Base-by-base conservation (phyloP, 176 grass and related monocot genomes). In the Triticum monococcum region DNA sequence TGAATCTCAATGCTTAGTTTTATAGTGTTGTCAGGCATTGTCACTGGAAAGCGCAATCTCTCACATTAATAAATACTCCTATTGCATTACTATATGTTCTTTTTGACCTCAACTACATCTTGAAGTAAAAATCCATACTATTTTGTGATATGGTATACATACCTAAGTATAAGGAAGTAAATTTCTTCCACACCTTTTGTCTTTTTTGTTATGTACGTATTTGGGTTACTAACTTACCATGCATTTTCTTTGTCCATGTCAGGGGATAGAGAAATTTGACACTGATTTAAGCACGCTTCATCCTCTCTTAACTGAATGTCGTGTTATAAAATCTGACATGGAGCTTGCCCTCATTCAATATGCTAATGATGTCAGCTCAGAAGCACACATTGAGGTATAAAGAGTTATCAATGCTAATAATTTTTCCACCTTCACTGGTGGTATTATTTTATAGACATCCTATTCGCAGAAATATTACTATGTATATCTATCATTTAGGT, bases 351-450 rank as follows among this genome's bases (percentile, higher is more conserved):
- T 95, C 79, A 95, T 98, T 87, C 96, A 95, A 64, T 95, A 98
- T 89, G 93, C 93, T 62, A 98, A 98, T 84, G 91, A 98, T 70
- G 91, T 98, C 23, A 98, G 96, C 86, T 98, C 66, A 89, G 95
- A 30, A 83, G 96, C 96, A 66, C 96, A 98, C 57, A 82, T 98
- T 77, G 86, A 98, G 93, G 95, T 97, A 94, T 37, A 32, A 20
- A 37, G 12, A 40, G 62, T 81, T 30, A 30, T 23, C 64, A 18
- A 40, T 82, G 17, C 73, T 13, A 16, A 68, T 56, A 67, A 1
- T 56, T 2, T 56, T 56, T 56, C 52, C 52, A 56, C 26, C 48
- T 12, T 18, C 46, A 38, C 28, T 12, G 4, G 13, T 9, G 13
- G 13, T 24, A 66, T 24, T 84, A 16, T n/a, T 79, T 64, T 64